These are phyloP conservation scores for Candida dubliniensis DNA, from an alignment of 1,139 yeast genomes.

Conservation along the genomic window DNA sequence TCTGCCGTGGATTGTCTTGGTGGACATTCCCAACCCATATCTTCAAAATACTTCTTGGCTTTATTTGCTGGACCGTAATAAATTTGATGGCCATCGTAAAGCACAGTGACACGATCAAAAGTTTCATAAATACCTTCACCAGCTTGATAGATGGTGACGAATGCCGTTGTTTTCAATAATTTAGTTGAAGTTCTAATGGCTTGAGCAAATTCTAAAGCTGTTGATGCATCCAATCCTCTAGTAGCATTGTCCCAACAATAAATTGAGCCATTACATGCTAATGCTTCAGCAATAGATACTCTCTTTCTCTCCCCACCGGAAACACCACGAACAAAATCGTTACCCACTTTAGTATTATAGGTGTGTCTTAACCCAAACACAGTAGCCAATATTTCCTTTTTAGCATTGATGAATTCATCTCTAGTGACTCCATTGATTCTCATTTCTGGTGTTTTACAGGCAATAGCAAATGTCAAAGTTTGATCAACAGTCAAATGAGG, in stretches of 20 bases:
- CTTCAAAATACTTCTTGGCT: conserved; percentile 56
- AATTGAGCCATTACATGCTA: conserved; percentile 56
- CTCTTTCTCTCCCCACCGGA: conserved; percentile 87
- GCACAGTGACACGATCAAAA: conserved; percentile 64
- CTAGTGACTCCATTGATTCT: conserved; percentile 52
- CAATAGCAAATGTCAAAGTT: conserved; percentile 60
- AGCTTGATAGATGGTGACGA: conserved; percentile 66
- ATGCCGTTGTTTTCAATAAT: conserved; percentile 53
- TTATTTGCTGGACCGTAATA: conserved; percentile 56
- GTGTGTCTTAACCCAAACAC: conserved; percentile 51
- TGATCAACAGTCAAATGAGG: conserved; percentile 65
- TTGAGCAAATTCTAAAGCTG: conserved; percentile 65
- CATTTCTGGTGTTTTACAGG: conserved; percentile 57
- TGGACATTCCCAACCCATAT: conserved; percentile 64
- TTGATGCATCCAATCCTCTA: conserved; percentile 74
- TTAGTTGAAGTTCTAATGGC: conserved; percentile 63
- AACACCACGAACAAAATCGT: conserved; percentile 67
- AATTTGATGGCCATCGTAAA: conserved; percentile 59
- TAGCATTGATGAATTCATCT: conserved; percentile 45
- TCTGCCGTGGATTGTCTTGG: conserved; percentile 66
- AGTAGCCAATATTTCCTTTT: conserved; percentile 53
- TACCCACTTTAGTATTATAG: conserved; percentile 27
- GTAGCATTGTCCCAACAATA: conserved; percentile 80
- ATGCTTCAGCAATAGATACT: conserved; percentile 72
- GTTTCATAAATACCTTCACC: conserved; percentile 63